Conservation (phyloP, 345 rosid genomes). For the Populus nigra region DNA sequence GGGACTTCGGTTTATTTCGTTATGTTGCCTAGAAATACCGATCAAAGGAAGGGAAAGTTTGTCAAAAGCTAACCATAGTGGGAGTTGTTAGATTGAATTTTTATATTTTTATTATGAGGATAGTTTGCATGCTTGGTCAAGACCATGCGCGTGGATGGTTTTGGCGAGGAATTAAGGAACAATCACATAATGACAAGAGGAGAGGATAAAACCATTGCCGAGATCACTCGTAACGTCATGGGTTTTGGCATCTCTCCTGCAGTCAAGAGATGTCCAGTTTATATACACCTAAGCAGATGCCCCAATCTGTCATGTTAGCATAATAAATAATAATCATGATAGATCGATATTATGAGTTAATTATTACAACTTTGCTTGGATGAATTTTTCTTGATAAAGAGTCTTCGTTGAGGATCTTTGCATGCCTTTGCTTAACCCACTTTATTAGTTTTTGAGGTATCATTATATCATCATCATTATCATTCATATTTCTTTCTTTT, state of each 20-base stretch:
- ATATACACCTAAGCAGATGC: not conserved
- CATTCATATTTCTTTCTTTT: too few species aligned
- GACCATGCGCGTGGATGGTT: slow-evolving; percentile 3
- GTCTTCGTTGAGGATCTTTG: too few species aligned
- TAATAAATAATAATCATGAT: too few species aligned
- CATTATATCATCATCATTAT: too few species aligned
- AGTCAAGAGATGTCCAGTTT: not conserved
- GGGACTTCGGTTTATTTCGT: not conserved
- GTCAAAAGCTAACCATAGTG: slow-evolving; percentile 33
- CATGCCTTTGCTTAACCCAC: too few species aligned
- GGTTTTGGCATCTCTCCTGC: not conserved
- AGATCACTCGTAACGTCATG: not conserved
- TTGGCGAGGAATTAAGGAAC: not conserved
- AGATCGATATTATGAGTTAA: too few species aligned
- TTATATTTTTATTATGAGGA: not conserved
- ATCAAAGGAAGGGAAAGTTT: not conserved
- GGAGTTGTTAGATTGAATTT: slow-evolving; percentile 22
- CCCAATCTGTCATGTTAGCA: not conserved
- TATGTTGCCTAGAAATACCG: not conserved
- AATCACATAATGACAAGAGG: slow-evolving; percentile 11
- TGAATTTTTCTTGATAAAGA: too few species aligned
- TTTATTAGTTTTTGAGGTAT: too few species aligned
- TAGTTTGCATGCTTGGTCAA: not conserved
- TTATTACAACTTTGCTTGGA: too few species aligned
- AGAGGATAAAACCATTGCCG: not conserved